phyloP scores from a whole-genome alignment of 495 filamentous ascomycete genomes.

The Trichodelitschia bisporula region DNA sequence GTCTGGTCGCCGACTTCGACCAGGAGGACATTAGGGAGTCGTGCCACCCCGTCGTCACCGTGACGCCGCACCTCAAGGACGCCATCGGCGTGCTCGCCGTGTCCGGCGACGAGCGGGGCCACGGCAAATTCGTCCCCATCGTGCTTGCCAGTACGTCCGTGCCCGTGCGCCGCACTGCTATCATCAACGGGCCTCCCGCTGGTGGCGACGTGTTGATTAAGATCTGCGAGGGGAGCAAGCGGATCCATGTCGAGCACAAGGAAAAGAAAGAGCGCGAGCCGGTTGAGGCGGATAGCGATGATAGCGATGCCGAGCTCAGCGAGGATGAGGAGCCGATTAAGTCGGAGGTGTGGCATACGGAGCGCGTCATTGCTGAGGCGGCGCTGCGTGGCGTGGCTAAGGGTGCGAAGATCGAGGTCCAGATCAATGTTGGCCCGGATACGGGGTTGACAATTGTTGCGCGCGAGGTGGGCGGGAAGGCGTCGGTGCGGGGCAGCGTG shows the following conservation, averaged over 20 bases:
- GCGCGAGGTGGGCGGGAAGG: conserved; percentile 66
- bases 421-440: conserved; percentile 61
- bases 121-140: conserved; percentile 45
- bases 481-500: conserved; percentile 43
- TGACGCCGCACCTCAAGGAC: conserved; percentile 66
- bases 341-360: conserved; percentile 83
- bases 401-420: conserved; percentile 78
- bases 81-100: conserved; percentile 69
- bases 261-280: conserved; percentile 49
- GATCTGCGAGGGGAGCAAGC: conserved; percentile 59
- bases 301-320: conserved; percentile 43
- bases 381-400: conserved; percentile 63
- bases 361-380: conserved; percentile 63
- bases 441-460: conserved; percentile 53
- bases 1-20: conserved; percentile 77
- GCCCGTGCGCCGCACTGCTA: conserved; percentile 59
- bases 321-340: conserved; percentile 72
- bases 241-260: conserved; percentile 77
- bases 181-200: conserved; percentile 43
- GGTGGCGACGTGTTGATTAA: conserved; percentile 74
- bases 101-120: conserved; percentile 27
- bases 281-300: conserved; percentile 37
- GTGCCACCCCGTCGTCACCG: conserved; percentile 84
- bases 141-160: conserved; percentile 70
- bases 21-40: conserved; percentile 83